A percentile compares a stretch with the other conserved stretches of the same genome.
Conservation (phyloP, 345 rosid species). For the Salix purpurea region DNA sequence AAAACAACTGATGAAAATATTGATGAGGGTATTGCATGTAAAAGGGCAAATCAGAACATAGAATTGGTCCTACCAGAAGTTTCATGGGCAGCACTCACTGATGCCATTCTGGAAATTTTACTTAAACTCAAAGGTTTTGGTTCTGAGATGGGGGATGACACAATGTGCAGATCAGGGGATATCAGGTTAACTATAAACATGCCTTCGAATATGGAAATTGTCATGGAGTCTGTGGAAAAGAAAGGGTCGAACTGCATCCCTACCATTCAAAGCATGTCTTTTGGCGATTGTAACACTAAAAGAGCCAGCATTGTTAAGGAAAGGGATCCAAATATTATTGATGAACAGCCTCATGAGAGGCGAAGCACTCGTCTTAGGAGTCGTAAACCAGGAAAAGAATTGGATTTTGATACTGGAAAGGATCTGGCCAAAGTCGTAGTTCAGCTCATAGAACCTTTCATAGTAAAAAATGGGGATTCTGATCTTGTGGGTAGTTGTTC, state of each 20-base stretch:
- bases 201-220: slow-evolving; percentile 40
- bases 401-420: slow-evolving; percentile 54
- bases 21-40: slow-evolving; percentile 43
- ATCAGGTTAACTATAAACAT: slow-evolving; percentile 50
- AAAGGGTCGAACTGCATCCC: slow-evolving; percentile 31
- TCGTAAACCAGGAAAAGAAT: slow-evolving; percentile 89
- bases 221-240: slow-evolving; percentile 37
- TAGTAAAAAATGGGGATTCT: slow-evolving; percentile 36
- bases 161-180: slow-evolving; percentile 60
- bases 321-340: slow-evolving; percentile 44
- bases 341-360: slow-evolving; percentile 91
- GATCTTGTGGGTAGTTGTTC: slow-evolving; percentile 35
- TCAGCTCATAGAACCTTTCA: slow-evolving; percentile 69
- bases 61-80: slow-evolving; percentile 56
- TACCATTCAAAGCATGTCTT: slow-evolving; percentile 35
- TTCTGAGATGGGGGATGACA: slow-evolving; percentile 29
- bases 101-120: slow-evolving; percentile 64
- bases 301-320: slow-evolving; percentile 45
- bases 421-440: slow-evolving; percentile 60
- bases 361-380: slow-evolving; percentile 94
- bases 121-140: slow-evolving; percentile 41
- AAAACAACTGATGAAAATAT: slow-evolving; percentile 52
- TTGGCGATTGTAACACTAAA: slow-evolving; percentile 44
- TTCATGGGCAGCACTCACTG: slow-evolving; percentile 67
- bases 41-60: slow-evolving; percentile 52